A percentile compares a stretch with the other conserved stretches of the same genome.
These are phyloP conservation scores for Zygoascus hellenicus DNA, from an alignment of 1,139 yeast species.

Conservation along the genomic window DNA sequence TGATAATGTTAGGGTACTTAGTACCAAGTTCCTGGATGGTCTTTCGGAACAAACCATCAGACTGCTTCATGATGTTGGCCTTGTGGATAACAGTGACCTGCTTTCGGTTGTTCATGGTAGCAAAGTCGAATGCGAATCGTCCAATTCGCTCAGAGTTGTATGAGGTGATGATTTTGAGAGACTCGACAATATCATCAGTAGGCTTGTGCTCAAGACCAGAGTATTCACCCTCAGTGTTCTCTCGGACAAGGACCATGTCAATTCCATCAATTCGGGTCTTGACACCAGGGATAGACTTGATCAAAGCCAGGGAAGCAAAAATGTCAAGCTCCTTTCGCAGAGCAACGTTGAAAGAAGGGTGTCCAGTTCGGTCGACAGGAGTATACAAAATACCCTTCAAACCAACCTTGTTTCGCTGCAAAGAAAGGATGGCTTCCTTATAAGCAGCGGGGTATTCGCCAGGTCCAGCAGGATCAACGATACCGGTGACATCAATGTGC, in stretches of 20 bases:
- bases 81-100: conserved; percentile 96
- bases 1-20: conserved; percentile 80
- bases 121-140: conserved; percentile 94
- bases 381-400: conserved; percentile 94
- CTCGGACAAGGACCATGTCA: conserved; percentile 93
- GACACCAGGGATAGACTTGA: conserved; percentile 93
- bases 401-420: conserved; percentile 95
- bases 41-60: conserved; percentile 96
- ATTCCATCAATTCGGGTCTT: conserved; percentile 81
- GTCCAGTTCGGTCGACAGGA: conserved; percentile 67
- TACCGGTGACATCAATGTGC: conserved; percentile 80
- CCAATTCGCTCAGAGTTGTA: conserved; percentile 96
- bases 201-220: conserved; percentile 98
- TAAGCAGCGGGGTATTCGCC: conserved; percentile 49
- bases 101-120: conserved; percentile 85
- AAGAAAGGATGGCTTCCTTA: conserved; percentile 81
- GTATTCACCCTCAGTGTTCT: conserved; percentile 97
- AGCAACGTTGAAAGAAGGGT: conserved; percentile 88
- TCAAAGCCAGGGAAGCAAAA: conserved; percentile 87
- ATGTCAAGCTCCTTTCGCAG: conserved; percentile 94
- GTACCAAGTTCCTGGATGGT: conserved; percentile 88
- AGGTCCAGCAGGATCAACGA: conserved; percentile 45
- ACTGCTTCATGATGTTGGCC: conserved; percentile 98
- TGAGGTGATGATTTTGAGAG: conserved; percentile 90
- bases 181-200: conserved; percentile 96